Conservation (phyloP, 1,284 basidiomycete species). For the Xerocomus cyaneibrunnescens region DNA sequence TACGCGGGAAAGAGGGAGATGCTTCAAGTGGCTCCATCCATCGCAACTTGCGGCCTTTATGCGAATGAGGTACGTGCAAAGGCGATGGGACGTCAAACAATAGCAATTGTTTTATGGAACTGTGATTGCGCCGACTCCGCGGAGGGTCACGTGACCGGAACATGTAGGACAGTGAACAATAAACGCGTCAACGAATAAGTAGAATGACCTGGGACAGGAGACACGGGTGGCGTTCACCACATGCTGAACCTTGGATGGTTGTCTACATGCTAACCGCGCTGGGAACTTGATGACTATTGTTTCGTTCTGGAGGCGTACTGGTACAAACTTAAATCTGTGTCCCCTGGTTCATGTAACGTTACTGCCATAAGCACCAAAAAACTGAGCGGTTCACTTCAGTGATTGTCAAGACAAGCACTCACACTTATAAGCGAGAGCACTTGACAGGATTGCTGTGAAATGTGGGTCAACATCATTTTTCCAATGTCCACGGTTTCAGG, state of each 20-base stretch:
- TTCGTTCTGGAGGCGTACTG: neutral
- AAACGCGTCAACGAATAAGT: slow-evolving; percentile 13
- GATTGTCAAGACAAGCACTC: slow-evolving; percentile 5
- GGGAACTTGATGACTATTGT: slow-evolving; percentile 17
- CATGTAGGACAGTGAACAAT: slow-evolving; percentile 22
- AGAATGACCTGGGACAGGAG: neutral
- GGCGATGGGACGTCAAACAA: slow-evolving; percentile 26
- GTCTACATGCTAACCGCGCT: slow-evolving; percentile 8
- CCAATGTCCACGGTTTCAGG: slow-evolving; percentile 29
- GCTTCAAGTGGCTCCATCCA: neutral
- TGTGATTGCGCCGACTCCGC: neutral
- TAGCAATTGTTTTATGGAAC: slow-evolving; percentile 23
- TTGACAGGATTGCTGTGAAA: neutral
- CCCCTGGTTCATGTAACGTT: neutral
- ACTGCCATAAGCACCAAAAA: slow-evolving; percentile 1
- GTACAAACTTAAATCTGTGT: neutral
- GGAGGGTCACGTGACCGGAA: slow-evolving; percentile 23
- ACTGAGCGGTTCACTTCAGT: neutral
- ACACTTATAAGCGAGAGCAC: slow-evolving; percentile 1
- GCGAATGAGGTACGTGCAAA: slow-evolving; percentile 2
- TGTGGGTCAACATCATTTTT: slow-evolving; percentile 3
- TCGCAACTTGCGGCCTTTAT: slow-evolving; percentile 19
- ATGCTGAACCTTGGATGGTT: neutral
- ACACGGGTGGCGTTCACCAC: slow-evolving; percentile 15
- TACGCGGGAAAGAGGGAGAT: slow-evolving; percentile 19